Base-by-base conservation (phyloP, 2,329 filamentous ascomycete genomes). In the Talaromyces albobiverticillius region DNA sequence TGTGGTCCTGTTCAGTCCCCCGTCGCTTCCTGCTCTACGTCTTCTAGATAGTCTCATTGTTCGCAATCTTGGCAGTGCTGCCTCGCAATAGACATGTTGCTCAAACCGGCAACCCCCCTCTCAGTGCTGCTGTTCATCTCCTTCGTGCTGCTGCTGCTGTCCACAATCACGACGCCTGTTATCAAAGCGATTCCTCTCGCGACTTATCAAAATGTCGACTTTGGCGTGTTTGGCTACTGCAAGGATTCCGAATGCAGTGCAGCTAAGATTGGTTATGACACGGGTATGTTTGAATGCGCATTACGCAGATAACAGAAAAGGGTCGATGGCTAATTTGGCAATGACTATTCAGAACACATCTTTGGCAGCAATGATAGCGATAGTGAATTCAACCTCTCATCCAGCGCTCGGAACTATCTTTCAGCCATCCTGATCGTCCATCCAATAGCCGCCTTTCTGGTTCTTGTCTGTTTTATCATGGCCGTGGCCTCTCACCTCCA, bases 191-290 rank as follows among this genome's bases (percentile, higher is more conserved):
- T 99, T 45, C 90, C 91, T 9, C 79, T 99, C 40, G 92, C 89
- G 34, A 85, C 83, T 50, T 93, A 86, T 67, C 76, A 86, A 40
- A 85, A 87, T 63, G 83, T 89, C 62, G 86, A 85, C 61, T 96
- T 95, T 77, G 94, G 94, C 46, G 92, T 97, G 46, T 93, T 97
- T 76, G 94, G 94, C 23, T 95, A 84, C 65, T 99, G 94, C 73
- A 79, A 84, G 60, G 77, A 74, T 36, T 71, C 69, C 58, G 66
- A 73, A 55, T 97, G 94, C 72, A 89, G 83, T 64, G 76, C 78
- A 38, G 83, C 93, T 60, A 82, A 87, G 67, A 82, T 99, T 63
- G 94, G 93, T 68, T 99, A 97, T 73, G 85, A 88, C 67, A 87
- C 86, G 61, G 82, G 91, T 96, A 78, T 64, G 86, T 40, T 18